phyloP scores from a whole-genome alignment of 2,329 filamentous ascomycete species.

The Cadophora sp. region DNA sequence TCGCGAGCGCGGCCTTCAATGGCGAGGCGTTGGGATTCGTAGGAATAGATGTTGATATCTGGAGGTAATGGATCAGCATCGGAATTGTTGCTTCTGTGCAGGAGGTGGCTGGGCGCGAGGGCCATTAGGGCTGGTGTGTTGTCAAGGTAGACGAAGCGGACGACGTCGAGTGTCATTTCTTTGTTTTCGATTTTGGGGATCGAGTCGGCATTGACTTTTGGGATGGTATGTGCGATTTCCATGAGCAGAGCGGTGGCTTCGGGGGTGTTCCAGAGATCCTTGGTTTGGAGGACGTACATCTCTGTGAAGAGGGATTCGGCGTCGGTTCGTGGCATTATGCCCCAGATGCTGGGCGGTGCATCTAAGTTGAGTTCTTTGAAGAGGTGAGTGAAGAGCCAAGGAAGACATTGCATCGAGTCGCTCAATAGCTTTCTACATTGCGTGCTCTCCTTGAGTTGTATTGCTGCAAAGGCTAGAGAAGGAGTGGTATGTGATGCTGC shows the following conservation, averaged over 20 bases:
- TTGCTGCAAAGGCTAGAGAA: constrained; percentile 76
- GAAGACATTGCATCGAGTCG: constrained; percentile 73
- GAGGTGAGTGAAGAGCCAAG: constrained; percentile 84
- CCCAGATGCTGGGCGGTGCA: constrained; percentile 84
- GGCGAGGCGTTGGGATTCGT: constrained; percentile 32
- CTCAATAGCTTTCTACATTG: constrained; percentile 70
- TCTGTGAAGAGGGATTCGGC: constrained; percentile 64
- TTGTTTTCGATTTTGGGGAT: constrained; percentile 33
- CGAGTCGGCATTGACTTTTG: constrained; percentile 31
- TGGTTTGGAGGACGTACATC: constrained; percentile 69
- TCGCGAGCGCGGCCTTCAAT: constrained; percentile 21
- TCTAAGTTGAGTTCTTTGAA: constrained; percentile 83
- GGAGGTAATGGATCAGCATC: constrained; percentile 45
- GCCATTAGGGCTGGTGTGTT: constrained; percentile 43
- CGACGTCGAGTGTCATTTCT: constrained; percentile 42
- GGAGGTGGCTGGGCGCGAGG: constrained; percentile 39
- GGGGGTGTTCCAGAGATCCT: constrained; percentile 76
- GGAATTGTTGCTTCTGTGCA: constrained; percentile 43
- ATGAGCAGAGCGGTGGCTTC: constrained; percentile 67
- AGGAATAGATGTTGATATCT: constrained; percentile 42
- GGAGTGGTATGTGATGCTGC: constrained; percentile 75
- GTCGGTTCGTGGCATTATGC: constrained; percentile 64
- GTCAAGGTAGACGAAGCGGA: constrained; percentile 44
- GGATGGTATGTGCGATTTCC: constrained; percentile 61
- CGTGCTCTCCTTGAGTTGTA: constrained; percentile 70